Evolutionary conservation across 495 filamentous ascomycete genomes (phyloP).

Genomic region (Penicillium angulare): DNA sequence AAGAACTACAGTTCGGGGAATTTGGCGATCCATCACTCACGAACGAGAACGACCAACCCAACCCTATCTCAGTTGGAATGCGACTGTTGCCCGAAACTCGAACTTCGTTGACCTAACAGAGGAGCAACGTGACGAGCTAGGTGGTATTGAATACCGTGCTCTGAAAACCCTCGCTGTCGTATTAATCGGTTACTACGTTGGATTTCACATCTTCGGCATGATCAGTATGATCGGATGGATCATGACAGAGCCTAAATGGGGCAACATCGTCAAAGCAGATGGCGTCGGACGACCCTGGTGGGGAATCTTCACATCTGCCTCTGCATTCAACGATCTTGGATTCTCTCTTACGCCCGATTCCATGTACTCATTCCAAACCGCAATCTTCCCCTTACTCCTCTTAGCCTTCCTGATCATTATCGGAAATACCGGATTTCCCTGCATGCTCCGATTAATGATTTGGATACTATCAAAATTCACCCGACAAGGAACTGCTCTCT

Average conservation of each 20-base stretch:
- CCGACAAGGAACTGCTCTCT: conserved; percentile 61
- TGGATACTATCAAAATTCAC: conserved; percentile 66
- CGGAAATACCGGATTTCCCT: conserved; percentile 92
- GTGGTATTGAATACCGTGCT: conserved; percentile 91
- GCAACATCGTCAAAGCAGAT: conserved; percentile 54
- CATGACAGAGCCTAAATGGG: conserved; percentile 53
- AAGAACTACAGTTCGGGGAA: conserved; percentile 32
- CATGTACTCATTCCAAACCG: conserved; percentile 80
- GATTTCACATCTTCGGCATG: conserved; percentile 72
- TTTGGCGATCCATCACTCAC: conserved; percentile 41
- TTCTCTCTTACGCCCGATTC: conserved; percentile 89
- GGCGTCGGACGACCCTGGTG: conserved; percentile 78
- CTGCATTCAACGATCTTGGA: conserved; percentile 86
- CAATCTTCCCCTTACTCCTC: conserved; percentile 70
- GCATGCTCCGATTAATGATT: conserved; percentile 87
- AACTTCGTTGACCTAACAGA: conserved; percentile 84
- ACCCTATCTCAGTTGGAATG: conserved; percentile 92
- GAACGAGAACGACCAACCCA: conserved; percentile 51
- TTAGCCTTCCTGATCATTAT: conserved; percentile 82
- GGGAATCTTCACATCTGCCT: conserved; percentile 82
- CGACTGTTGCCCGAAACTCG: conserved; percentile 89
- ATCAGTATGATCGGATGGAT: conserved; percentile 80
- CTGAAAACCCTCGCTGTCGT: conserved; percentile 81
- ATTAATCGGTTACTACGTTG: conserved; percentile 71
- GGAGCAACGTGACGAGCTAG: conserved; percentile 88